These are phyloP conservation scores for Eucalyptus melliodora DNA, from an alignment of 345 rosid genomes.

Conservation along the genomic window DNA sequence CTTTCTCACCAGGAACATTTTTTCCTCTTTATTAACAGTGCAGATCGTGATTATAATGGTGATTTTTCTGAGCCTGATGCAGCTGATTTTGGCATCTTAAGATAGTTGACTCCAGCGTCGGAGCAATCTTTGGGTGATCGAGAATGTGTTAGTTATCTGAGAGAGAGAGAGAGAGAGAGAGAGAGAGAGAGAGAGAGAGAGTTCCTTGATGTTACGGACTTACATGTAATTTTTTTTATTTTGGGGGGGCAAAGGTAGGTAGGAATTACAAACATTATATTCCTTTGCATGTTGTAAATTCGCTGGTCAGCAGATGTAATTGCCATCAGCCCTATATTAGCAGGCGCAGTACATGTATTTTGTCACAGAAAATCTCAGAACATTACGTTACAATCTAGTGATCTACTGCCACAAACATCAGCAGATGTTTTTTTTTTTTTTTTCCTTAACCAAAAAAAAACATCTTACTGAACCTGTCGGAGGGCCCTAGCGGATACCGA, in stretches of 20 bases:
- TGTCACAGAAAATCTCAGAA: not conserved
- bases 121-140: not conserved
- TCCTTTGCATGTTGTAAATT: not conserved
- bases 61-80: conserved; percentile 25
- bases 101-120: not conserved
- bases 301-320: not conserved
- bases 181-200: not conserved
- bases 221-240: not conserved
- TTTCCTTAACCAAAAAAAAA: no score
- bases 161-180: not conserved
- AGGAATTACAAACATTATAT: not conserved
- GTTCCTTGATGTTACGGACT: not conserved
- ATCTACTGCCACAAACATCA: not conserved
- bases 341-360: not conserved
- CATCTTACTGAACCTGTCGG: not conserved
- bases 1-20: conserved; percentile 5
- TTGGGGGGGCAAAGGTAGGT: not conserved
- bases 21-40: conserved; percentile 29
- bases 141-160: not conserved
- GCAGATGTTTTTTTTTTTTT: no score
- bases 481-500: not conserved
- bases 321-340: not conserved
- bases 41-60: conserved; percentile 18
- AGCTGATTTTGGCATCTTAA: not conserved
- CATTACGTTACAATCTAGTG: not conserved